Percentiles rank a stretch among this genome's conserved stretches.
phyloP scores from a whole-genome alignment of 2,329 filamentous ascomycete genomes.

The Fusarium penzigii region DNA sequence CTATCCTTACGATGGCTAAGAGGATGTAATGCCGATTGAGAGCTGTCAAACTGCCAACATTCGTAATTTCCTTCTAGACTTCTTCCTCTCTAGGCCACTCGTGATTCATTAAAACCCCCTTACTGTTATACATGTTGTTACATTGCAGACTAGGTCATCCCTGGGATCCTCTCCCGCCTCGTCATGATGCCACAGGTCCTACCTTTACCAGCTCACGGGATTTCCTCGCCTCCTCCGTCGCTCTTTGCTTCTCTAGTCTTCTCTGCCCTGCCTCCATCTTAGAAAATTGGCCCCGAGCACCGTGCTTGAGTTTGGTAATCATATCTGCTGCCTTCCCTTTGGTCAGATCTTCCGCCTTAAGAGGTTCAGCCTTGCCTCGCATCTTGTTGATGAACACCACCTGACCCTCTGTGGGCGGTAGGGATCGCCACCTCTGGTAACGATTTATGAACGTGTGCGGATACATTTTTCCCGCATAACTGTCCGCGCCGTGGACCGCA shows the following conservation, averaged over 20 bases:
- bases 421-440: conserved; percentile 68
- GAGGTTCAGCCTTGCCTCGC: conserved; percentile 51
- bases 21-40: neutral
- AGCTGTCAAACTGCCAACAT: neutral
- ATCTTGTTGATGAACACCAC: conserved; percentile 70
- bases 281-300: conserved; percentile 66
- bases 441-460: conserved; percentile 67
- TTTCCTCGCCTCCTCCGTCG: conserved; percentile 41
- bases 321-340: conserved; percentile 85
- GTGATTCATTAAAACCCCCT: conserved; percentile 9
- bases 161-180: conserved; percentile 1
- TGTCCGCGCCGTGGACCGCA: conserved; percentile 84
- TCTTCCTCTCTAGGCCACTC: conserved; percentile 3
- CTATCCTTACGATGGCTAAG: neutral
- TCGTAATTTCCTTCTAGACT: conserved; percentile 11
- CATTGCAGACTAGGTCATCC: conserved; percentile 4
- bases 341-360: conserved; percentile 60
- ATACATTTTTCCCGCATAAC: conserved; percentile 68
- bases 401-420: conserved; percentile 65
- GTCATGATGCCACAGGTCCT: conserved; percentile 45
- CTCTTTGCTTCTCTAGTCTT: conserved; percentile 42
- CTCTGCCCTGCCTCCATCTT: conserved; percentile 54
- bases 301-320: conserved; percentile 90
- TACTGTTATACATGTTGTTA: conserved; percentile 18
- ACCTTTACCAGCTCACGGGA: conserved; percentile 55